Evolutionary conservation across 2,329 filamentous ascomycete genomes (phyloP), one percentile per base, ranked within the genome.

Genomic region (Monilinia laxa): DNA sequence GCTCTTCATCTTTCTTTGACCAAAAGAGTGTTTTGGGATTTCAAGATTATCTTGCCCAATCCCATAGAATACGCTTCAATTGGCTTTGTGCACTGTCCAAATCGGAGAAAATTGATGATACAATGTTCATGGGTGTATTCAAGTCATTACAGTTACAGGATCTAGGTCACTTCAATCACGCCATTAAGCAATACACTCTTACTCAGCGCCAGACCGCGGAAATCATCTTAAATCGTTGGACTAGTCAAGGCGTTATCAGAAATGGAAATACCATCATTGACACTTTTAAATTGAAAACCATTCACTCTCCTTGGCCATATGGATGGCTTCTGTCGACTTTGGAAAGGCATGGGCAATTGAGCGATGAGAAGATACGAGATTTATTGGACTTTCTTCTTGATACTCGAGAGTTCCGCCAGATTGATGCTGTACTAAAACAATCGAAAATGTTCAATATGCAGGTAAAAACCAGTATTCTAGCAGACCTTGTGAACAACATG

Each of bases 151-250:
- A 64, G 42, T 12, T 42, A 18, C 42, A 62, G 42, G 18, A 53
- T 12, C 45, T 28, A 16, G 35, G 20, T 38, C 47, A n/a, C n/a
- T 54, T 40, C 14, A 45, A 23, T 56, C 42, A 55, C 53, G 47
- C 55, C 20, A 51, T 14, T 23, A 38, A 25, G n/a, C n/a, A 31
- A 62, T 52, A 65, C 47, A 25, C n/a, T 51, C 25, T 68, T n/a
- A 54, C 47, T 20, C 45, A 47, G 52, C 47, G 49, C n/a, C 58
- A 66, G 47, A 58, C 65, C 18, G 57, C 47, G 31, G 60, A 59
- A 18, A 47, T 70, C 47, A n/a, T 68, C 20, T 66, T 75, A 35
- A 58, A 67, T 28, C 70, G 69, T 47, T 75, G 73, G 74, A 69
- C 68, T 20, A 68, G 62, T 42, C 72, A 68, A 54, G 64, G 56